Conservation (phyloP, 345 rosid genomes). For the Angophora floribunda region DNA sequence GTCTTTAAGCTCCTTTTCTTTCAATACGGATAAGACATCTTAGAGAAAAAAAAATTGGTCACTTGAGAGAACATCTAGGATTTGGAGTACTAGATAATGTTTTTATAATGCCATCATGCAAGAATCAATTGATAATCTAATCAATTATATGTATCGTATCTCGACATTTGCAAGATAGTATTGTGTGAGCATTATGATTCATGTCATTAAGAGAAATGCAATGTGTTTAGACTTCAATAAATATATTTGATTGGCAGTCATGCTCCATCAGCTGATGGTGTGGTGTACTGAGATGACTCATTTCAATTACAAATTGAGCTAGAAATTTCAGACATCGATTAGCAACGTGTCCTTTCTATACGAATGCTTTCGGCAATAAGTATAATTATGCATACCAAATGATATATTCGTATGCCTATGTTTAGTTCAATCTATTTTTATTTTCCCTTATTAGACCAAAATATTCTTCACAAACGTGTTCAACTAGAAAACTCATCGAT, state of each 20-base stretch:
- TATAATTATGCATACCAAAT: not conserved
- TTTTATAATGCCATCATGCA: not conserved
- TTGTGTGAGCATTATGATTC: not conserved
- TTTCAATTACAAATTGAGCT: not conserved
- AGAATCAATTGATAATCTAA: not conserved
- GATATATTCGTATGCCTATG: not conserved
- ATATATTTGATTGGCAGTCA: not conserved
- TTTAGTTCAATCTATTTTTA: not conserved
- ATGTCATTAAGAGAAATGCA: not conserved
- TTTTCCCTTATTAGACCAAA: not conserved
- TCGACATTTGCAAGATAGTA: not conserved
- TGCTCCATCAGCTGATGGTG: not conserved
- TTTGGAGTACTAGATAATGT: not conserved
- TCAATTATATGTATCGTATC: not conserved
- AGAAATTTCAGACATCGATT: not conserved
- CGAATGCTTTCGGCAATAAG: too few relatives aligned
- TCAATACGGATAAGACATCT: not conserved
- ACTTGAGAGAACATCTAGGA: not conserved
- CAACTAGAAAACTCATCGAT: not conserved
- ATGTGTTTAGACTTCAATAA: accelerated
- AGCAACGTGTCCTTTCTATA: not conserved
- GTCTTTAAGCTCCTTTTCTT: not conserved
- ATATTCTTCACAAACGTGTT: not conserved
- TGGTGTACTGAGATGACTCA: not conserved
- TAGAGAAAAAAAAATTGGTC: not conserved